These are phyloP conservation scores for Alternaria gansuensis DNA, from an alignment of 2,329 filamentous ascomycete species.

Conservation along the genomic window DNA sequence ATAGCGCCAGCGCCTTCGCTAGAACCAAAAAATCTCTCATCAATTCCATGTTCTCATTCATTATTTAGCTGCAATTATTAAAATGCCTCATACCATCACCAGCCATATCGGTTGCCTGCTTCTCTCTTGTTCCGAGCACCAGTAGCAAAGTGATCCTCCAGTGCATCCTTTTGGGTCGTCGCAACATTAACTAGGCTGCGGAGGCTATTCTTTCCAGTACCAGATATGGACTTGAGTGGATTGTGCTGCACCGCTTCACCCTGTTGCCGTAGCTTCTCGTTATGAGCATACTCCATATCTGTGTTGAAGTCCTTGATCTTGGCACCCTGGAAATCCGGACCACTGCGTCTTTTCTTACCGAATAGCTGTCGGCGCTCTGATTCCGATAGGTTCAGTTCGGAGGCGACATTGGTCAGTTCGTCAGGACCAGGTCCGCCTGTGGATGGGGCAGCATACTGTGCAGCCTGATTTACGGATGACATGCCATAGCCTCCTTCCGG, in stretches of 20 bases:
- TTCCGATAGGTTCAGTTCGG: slow-evolving; percentile 80
- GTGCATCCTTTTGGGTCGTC: slow-evolving; percentile 80
- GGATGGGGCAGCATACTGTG: slow-evolving; percentile 23
- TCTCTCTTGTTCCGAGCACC: slow-evolving; percentile 82
- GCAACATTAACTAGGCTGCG: slow-evolving; percentile 87
- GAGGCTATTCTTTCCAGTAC: slow-evolving; percentile 86
- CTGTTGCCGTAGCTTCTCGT: slow-evolving; percentile 76
- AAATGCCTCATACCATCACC: slow-evolving; percentile 58
- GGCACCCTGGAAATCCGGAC: slow-evolving; percentile 60
- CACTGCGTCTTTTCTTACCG: slow-evolving; percentile 68
- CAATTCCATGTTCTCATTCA: background rate
- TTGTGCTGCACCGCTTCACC: slow-evolving; percentile 78
- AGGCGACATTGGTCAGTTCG: slow-evolving; percentile 74
- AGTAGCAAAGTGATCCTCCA: slow-evolving; percentile 90
- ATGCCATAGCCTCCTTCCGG: slow-evolving; percentile 27
- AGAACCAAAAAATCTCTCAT: background rate
- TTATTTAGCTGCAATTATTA: background rate
- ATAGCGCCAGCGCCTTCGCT: background rate
- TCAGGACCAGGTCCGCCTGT: slow-evolving; percentile 49
- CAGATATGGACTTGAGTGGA: slow-evolving; percentile 79
- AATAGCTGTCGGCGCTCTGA: slow-evolving; percentile 84
- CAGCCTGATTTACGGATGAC: slow-evolving; percentile 8
- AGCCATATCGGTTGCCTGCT: slow-evolving; percentile 84
- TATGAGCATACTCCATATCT: slow-evolving; percentile 84
- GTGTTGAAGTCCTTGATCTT: slow-evolving; percentile 88